Conservation (phyloP, 495 filamentous ascomycete genomes). For the Penicillium odoratum region DNA sequence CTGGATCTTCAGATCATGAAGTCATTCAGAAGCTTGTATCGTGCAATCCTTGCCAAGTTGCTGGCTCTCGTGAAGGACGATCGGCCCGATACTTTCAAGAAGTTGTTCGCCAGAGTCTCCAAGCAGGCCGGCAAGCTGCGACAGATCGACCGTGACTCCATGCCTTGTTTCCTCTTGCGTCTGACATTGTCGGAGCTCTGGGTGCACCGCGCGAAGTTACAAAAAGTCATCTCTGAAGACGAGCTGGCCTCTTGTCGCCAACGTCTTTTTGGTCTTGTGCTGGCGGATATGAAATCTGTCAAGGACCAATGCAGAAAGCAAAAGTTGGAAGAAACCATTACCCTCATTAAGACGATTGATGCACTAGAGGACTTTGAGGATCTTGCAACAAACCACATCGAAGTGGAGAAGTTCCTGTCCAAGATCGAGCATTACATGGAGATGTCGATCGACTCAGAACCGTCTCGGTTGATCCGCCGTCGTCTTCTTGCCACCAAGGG, state of each 20-base stretch:
- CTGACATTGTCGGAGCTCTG: conserved; percentile 44
- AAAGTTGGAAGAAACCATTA: conserved; percentile 41
- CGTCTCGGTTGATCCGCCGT: conserved; percentile 39
- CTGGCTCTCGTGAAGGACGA: conserved; percentile 39
- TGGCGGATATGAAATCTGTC: conserved; percentile 41
- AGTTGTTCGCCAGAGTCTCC: conserved; percentile 34
- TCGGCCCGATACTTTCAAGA: conserved; percentile 37
- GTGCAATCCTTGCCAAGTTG: conserved; percentile 38
- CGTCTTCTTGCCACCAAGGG: conserved; percentile 39
- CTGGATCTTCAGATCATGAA: conserved; percentile 46
- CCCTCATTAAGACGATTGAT: conserved; percentile 45
- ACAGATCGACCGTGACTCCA: conserved; percentile 39
- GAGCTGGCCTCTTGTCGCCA: conserved; percentile 38
- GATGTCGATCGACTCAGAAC: conserved; percentile 38
- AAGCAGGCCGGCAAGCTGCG: conserved; percentile 38
- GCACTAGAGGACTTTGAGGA: conserved; percentile 49
- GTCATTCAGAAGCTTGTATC: conserved; percentile 40
- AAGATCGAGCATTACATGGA: conserved; percentile 44
- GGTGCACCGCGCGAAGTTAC: conserved; percentile 34
- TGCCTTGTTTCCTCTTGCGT: conserved; percentile 42
- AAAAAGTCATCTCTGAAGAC: conserved; percentile 30
- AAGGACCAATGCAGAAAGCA: conserved; percentile 45
- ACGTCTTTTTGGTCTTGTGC: conserved; percentile 36
- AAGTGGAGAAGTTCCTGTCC: conserved; percentile 41
- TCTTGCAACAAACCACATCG: conserved; percentile 34